Evolutionary conservation across 345 rosid genomes (phyloP), one percentile per base, ranked within the genome.

Genomic region (Linum tenue): DNA sequence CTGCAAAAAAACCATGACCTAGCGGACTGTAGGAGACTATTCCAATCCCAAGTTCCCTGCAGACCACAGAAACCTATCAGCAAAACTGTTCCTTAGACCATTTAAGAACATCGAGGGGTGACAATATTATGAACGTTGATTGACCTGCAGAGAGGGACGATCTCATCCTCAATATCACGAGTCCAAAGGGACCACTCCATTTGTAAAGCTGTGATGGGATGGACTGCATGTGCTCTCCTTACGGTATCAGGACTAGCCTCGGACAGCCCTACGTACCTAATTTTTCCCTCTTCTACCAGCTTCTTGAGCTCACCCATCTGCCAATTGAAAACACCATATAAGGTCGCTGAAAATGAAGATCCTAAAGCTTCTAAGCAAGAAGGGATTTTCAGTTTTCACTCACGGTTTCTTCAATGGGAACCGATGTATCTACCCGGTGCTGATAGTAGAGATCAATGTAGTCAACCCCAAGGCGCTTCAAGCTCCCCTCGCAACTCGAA

Each of bases 181-280:
- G 81, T 74, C 87, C 84, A 85, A 36, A 81, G 80, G 3, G 85
- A 81, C 87, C 87, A 85, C 60, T 85, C 87, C 83, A 85, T 79
- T 67, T 85, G 90, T 14, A 85, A 35, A 16, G 87, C 87, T 10
- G 84, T 74, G 68, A 85, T 76, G 15, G 83, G 87, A 71, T 85
- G 87, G 75, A 85, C 84, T 36, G 80, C 84, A 50, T 83, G 82
- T 1, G 87, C 90, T 38, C 90, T 81, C 69, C 84, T 72, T 57
- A 85, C 83, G 39, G 87, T 85, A 63, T 83, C 85, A 0, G 84
- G 78, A 67, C 80, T 81, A 55, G 84, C 84, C 72, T 85, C 87
- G 17, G 81, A 85, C 50, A 82, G 72, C 37, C 85, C 87, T 36
- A 82, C 70, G 53, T 82, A 77, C 69, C 75, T 85, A 56, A 81